These are phyloP conservation scores for Oxytropis ochrocephala DNA, from an alignment of 306 rosid species.

Conservation along the genomic window DNA sequence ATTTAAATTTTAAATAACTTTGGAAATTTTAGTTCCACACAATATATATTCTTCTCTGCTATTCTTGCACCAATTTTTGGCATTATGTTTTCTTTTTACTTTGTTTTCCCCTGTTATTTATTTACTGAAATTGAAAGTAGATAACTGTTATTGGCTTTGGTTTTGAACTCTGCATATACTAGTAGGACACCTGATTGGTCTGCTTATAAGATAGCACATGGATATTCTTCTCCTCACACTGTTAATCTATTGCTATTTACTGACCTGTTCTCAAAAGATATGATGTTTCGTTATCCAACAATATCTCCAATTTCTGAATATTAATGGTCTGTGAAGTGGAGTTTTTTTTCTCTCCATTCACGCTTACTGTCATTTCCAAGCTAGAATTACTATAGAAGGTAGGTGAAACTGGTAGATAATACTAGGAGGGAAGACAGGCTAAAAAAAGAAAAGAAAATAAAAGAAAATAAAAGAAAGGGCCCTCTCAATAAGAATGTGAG, in stretches of 20 bases:
- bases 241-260: not conserved
- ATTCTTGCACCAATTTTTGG: no score
- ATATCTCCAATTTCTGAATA: not conserved
- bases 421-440: not conserved
- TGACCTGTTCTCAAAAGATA: not conserved
- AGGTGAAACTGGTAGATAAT: not conserved
- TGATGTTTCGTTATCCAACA: not conserved
- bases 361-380: not conserved
- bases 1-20: no score
- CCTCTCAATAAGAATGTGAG: not conserved
- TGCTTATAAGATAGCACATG: not conserved
- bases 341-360: no score
- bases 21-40: not conserved
- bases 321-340: no score
- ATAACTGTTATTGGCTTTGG: not conserved
- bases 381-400: not conserved
- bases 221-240: not conserved
- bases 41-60: not conserved
- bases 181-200: no score
- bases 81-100: not conserved
- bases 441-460: not conserved
- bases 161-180: not conserved
- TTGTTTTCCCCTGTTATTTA: not conserved
- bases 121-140: not conserved
- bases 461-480: no score